Evolutionary conservation across 2,329 filamentous ascomycete genomes (phyloP).

Genomic region (Trichoderma breve): DNA sequence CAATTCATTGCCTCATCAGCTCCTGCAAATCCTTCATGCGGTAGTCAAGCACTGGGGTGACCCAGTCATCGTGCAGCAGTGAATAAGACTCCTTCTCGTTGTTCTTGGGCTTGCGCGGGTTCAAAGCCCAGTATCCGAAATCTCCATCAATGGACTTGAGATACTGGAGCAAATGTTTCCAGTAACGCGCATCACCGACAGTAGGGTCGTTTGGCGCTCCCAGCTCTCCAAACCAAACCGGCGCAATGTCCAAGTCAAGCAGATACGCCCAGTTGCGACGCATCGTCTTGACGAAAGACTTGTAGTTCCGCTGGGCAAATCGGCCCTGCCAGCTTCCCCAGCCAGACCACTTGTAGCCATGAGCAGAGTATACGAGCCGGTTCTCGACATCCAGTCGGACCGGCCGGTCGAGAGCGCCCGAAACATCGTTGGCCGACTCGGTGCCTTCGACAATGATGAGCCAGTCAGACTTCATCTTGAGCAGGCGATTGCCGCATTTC

Average conservation of each 20-base stretch:
- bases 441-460: slow-evolving; percentile 67
- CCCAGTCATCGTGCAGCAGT: slow-evolving; percentile 62
- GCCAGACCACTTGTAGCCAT: slow-evolving; percentile 69
- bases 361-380: slow-evolving; percentile 64
- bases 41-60: slow-evolving; percentile 61
- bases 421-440: slow-evolving; percentile 64
- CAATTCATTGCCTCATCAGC: slow-evolving; percentile 39
- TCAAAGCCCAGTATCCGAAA: slow-evolving; percentile 70
- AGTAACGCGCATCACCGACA: slow-evolving; percentile 61
- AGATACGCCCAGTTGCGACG: slow-evolving; percentile 65
- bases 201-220: slow-evolving; percentile 55
- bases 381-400: slow-evolving; percentile 55
- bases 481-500: slow-evolving; percentile 58
- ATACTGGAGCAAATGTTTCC: slow-evolving; percentile 60
- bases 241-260: slow-evolving; percentile 44
- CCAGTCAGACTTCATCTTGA: slow-evolving; percentile 61
- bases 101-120: slow-evolving; percentile 61
- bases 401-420: slow-evolving; percentile 53
- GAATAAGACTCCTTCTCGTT: slow-evolving; percentile 60
- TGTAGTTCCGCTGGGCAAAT: slow-evolving; percentile 59
- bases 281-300: slow-evolving; percentile 63
- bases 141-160: slow-evolving; percentile 59
- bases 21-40: slow-evolving; percentile 60
- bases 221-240: slow-evolving; percentile 69
- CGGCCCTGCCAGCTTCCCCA: slow-evolving; percentile 62